phyloP scores from a whole-genome alignment of 164 flowering plant genomes.

The Stephania yunnanensis region DNA sequence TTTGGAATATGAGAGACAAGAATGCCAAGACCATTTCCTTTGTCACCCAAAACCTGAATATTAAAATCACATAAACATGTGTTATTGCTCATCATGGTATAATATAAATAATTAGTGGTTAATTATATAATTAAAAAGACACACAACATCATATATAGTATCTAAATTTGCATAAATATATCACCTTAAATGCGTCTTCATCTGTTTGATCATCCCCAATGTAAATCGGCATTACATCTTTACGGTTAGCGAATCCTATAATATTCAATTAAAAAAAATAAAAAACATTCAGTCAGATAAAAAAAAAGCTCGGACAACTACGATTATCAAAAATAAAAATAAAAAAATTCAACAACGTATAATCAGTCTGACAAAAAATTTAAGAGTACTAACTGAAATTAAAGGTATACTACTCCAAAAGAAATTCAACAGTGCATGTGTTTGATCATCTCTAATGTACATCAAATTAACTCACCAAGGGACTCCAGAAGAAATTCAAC shows the following conservation, averaged over 20 bases:
- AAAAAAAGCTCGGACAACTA: too few species aligned
- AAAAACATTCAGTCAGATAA: too few species aligned
- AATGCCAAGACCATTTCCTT: slow-evolving; percentile 80
- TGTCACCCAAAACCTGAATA: slow-evolving; percentile 50
- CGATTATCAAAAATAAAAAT: too few species aligned
- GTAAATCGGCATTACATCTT: slow-evolving; percentile 65
- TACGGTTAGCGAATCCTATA: slow-evolving; percentile 54
- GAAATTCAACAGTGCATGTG: too few species aligned
- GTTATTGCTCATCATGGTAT: not conserved
- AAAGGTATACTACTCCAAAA: too few species aligned
- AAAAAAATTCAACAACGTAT: too few species aligned
- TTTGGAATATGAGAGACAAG: slow-evolving; percentile 76
- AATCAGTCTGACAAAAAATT: too few species aligned
- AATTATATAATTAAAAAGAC: not conserved
- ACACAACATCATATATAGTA: too few species aligned
- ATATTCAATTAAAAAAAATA: too few species aligned
- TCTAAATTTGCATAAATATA: not conserved
- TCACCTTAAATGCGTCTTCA: slow-evolving; percentile 94
- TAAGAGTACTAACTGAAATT: too few species aligned
- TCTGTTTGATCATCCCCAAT: slow-evolving; percentile 94
- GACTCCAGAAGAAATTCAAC: slow-evolving; percentile 85
- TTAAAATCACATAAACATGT: not conserved
- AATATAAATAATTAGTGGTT: not conserved
- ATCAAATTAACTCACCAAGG: slow-evolving; percentile 21
- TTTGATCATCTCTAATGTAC: too few species aligned